Evolutionary conservation across 495 filamentous ascomycete species (phyloP).

Genomic region (Aspergillus saccharolyticus): DNA sequence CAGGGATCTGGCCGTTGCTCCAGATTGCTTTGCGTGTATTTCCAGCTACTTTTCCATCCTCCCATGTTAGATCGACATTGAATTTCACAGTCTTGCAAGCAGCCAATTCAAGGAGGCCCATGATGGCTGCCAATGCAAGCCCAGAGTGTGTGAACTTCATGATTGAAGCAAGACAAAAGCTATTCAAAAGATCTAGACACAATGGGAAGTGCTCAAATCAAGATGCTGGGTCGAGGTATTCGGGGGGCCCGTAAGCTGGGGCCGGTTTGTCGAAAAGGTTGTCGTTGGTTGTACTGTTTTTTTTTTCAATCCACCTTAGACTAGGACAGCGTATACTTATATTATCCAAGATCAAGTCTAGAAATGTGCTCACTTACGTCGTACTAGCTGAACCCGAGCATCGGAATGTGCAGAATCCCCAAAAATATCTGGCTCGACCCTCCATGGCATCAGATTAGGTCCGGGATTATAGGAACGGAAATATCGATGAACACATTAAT

Average conservation of each 20-base stretch:
- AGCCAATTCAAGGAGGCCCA: background rate
- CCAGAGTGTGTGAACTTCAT: background rate
- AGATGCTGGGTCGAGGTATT: background rate
- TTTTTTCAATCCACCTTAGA: background rate
- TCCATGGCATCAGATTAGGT: background rate
- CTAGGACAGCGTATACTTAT: background rate
- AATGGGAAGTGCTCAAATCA: background rate
- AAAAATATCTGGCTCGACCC: background rate
- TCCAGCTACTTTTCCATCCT: slow-evolving; percentile 8
- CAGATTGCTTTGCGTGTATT: slow-evolving; percentile 38
- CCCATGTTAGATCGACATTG: slow-evolving; percentile 17
- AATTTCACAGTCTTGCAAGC: background rate
- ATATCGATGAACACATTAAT: background rate
- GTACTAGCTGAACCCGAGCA: background rate
- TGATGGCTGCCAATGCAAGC: background rate
- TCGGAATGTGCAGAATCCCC: background rate
- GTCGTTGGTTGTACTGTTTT: background rate
- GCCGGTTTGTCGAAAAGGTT: background rate
- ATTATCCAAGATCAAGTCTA: background rate
- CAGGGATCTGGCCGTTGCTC: slow-evolving; percentile 53
- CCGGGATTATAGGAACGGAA: too few relatives aligned
- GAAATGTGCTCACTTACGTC: background rate
- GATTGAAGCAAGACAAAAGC: background rate
- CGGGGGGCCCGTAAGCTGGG: background rate
- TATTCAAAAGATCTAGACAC: background rate